Conservation (phyloP, 129 eudicot genomes). For the Flaveria bidentis region DNA sequence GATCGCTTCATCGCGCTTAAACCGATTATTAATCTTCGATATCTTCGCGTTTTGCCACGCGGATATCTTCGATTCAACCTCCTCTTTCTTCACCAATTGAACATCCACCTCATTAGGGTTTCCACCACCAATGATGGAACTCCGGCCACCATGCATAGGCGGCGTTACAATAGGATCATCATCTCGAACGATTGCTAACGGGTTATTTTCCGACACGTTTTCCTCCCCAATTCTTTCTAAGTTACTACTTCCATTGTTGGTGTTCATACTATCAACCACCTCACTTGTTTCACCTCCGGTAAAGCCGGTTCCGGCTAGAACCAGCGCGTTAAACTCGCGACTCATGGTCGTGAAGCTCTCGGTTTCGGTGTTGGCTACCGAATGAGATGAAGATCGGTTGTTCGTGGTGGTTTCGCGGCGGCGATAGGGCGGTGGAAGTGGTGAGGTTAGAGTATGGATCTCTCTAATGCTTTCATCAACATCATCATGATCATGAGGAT, state of each 20-base stretch:
- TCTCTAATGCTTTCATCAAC: constrained; percentile 50
- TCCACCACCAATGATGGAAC: background rate
- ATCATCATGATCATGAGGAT: background rate
- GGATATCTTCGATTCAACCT: constrained; percentile 71
- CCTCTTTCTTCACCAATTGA: constrained; percentile 79
- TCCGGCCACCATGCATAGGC: background rate
- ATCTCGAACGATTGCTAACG: constrained; percentile 14
- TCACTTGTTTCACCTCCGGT: constrained; percentile 40
- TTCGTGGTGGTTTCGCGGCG: constrained; percentile 46
- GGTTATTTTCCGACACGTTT: constrained; percentile 57
- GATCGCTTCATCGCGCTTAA: constrained; percentile 80
- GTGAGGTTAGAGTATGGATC: constrained; percentile 67
- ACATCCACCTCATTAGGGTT: constrained; percentile 42
- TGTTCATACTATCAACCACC: constrained; percentile 18
- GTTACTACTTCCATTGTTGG: constrained; percentile 37
- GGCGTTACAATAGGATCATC: constrained; percentile 30
- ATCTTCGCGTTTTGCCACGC: constrained; percentile 95
- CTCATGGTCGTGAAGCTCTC: constrained; percentile 84
- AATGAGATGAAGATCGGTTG: constrained; percentile 53
- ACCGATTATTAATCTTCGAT: constrained; percentile 79
- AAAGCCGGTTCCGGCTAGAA: constrained; percentile 64
- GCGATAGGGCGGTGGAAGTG: constrained; percentile 39
- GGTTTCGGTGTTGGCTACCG: constrained; percentile 51
- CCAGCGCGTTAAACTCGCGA: constrained; percentile 78
- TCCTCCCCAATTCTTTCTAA: constrained; percentile 75